Evolutionary conservation across 116 monocot genomes (phyloP), one percentile per base, ranked within the genome.

Genomic region (Posidonia oceanica): DNA sequence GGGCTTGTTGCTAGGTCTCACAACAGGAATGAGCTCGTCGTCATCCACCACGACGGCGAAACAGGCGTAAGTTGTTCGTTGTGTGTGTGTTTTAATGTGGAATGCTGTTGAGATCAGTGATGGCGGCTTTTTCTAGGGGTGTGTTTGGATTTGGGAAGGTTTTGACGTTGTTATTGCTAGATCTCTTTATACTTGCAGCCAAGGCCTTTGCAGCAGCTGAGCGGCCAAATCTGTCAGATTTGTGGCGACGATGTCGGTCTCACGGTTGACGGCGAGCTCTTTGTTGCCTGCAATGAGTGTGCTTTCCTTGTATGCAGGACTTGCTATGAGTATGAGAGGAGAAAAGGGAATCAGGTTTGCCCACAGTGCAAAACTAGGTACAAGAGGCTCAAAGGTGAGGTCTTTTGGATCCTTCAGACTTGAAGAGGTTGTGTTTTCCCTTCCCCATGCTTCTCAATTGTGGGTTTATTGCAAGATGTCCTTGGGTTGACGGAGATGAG

Each of bases 1-100:
- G 96, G 96, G 22, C 76, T 96, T 7, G 91, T 96, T 65, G 96
- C 96, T 54, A 91, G 96, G 29, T 96, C 96, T 36, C 96, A 96
- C 63, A 91, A 91, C 70, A 73, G 96, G 71, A 96, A 96, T 69
- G 91, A 91, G 83, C 91, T 96, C 63, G 91, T 96, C 38, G 91
- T 96, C 65, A 96, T 96, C 79, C 96, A 87, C 72, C 86, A 85
- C 1, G 95, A 95, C 0, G 95, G 91, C 18, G 76, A 76, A 64
- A 39, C 65, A 12, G 74, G 74, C 18, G 74, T 74, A 56, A 54
- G 73, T 64, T 53, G 36, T 20, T 17, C 11, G 11, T 53, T n/a
- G 15, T 16, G 52, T 48, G 1, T 51, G 3, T 40, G 40, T 13
- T 36, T 65, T 57, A 4, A 18, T 17, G 18, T 17, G 7, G 58